Percentiles rank a stretch among this genome's conserved stretches.
Evolutionary conservation across 2,329 filamentous ascomycete genomes (phyloP).

Genomic region (Trichoderma guizhouense): DNA sequence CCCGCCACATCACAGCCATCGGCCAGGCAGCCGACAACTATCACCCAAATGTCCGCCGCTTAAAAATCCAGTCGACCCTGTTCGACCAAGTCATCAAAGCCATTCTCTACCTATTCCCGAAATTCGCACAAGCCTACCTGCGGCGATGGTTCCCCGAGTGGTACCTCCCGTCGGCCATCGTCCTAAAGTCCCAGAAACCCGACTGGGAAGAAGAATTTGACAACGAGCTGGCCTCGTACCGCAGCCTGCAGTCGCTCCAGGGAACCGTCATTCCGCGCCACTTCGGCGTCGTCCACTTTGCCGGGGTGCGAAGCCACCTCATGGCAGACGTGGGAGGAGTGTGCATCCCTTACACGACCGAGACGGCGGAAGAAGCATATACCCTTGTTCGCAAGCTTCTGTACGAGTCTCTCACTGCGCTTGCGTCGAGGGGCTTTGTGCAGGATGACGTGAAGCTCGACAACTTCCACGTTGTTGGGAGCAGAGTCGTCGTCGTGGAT

Average conservation of each 20-base stretch:
- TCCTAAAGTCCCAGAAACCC: conserved; percentile 24
- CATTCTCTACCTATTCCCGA: conserved; percentile 17
- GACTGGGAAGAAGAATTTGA: conserved; percentile 30
- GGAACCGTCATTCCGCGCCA: conserved; percentile 25
- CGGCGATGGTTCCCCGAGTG: conserved; percentile 20
- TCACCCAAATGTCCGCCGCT: conserved; percentile 23
- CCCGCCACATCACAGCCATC: conserved; percentile 18
- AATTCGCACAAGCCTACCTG: conserved; percentile 14
- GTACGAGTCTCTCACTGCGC: conserved; percentile 26
- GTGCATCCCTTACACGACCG: conserved; percentile 22
- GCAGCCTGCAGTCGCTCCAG: conserved; percentile 23
- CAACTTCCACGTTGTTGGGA: conserved; percentile 23
- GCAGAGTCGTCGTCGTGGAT: conserved; percentile 23
- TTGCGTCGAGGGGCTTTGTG: conserved; percentile 20
- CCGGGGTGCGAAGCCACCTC: conserved; percentile 23
- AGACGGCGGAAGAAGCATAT: conserved; percentile 20
- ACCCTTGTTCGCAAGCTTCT: conserved; percentile 26
- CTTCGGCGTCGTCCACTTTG: conserved; percentile 23
- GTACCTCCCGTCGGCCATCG: conserved; percentile 20
- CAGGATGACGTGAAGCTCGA: conserved; percentile 26
- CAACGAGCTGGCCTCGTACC: conserved; percentile 24
- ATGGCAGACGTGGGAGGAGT: conserved; percentile 27
- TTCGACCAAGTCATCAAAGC: conserved; percentile 11
- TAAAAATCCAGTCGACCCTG: conserved; percentile 13
- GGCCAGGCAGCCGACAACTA: conserved; percentile 15